Evolutionary conservation across 2,329 filamentous ascomycete genomes (phyloP).

Genomic region (Colletotrichum plurivorum): DNA sequence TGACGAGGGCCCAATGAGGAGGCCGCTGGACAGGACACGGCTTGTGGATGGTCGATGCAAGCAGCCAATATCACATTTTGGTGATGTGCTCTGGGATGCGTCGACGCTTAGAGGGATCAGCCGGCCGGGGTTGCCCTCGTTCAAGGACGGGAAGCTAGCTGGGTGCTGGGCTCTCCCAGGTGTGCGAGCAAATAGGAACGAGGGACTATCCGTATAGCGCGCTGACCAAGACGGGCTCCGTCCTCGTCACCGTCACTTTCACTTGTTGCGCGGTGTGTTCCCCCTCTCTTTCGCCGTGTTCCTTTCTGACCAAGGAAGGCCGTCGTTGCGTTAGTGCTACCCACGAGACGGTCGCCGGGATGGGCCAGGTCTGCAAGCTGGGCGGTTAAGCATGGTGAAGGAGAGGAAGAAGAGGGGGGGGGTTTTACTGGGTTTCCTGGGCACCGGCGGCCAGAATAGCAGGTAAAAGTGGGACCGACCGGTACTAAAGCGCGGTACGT

Average conservation of each 20-base stretch:
- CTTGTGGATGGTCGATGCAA: conserved; percentile 41
- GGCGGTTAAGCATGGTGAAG: conserved; percentile 41
- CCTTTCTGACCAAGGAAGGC: conserved; percentile 24
- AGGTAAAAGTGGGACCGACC: conserved; percentile 14
- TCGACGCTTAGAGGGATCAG: conserved; percentile 30
- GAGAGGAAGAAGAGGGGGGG: conserved; percentile 10
- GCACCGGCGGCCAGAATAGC: conserved; percentile 33
- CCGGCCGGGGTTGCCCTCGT: conserved; percentile 33
- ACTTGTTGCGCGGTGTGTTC: conserved; percentile 17
- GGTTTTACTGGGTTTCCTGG: conserved; percentile 22
- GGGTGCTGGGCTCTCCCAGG: conserved; percentile 19
- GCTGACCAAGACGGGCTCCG: conserved; percentile 7
- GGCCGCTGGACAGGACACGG: conserved; percentile 12
- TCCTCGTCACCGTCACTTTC: conserved; percentile 29
- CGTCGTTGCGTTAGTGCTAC: conserved; percentile 33
- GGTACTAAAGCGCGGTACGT: conserved; percentile 33
- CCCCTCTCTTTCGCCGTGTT: conserved; percentile 17
- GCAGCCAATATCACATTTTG: conserved; percentile 39
- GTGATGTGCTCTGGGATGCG: conserved; percentile 35
- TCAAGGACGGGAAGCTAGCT: conserved; percentile 17
- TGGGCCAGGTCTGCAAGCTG: conserved; percentile 38
- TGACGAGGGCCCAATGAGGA: conserved; percentile 37
- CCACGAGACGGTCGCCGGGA: conserved; percentile 30
- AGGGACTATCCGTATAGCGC: neutral
- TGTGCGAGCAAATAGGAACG: conserved; percentile 35